A percentile compares a stretch with the other conserved stretches of the same genome.
These are phyloP conservation scores for Cyberlindnera veronae DNA, from an alignment of 805 yeast genomes.

Conservation along the genomic window DNA sequence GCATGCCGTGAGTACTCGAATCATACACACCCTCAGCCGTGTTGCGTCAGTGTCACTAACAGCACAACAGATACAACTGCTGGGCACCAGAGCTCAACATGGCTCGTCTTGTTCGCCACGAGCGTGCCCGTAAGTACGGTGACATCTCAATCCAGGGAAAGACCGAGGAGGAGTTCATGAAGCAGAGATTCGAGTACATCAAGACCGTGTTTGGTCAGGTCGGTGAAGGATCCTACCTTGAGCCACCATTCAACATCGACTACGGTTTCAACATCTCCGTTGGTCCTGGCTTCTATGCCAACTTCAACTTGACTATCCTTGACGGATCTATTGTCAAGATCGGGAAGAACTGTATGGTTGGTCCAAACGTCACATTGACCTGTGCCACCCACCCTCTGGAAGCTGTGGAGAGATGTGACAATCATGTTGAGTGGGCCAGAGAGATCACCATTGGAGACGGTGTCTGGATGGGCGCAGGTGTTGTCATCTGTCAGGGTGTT, in stretches of 20 bases:
- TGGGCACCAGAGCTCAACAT: constrained; percentile 26
- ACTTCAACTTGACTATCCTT: constrained; percentile 50
- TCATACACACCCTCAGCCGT: background rate
- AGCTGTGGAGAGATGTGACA: constrained; percentile 37
- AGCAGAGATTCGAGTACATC: constrained; percentile 37
- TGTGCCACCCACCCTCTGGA: constrained; percentile 67
- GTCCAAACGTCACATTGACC: constrained; percentile 57
- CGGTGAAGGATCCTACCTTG: constrained; percentile 36
- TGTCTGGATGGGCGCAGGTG: constrained; percentile 66
- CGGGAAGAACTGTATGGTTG: constrained; percentile 58
- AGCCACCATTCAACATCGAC: constrained; percentile 61
- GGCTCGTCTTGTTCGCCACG: constrained; percentile 27
- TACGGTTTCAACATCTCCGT: constrained; percentile 59
- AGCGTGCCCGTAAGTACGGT: constrained; percentile 27
- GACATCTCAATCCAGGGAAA: constrained; percentile 27
- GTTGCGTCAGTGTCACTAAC: background rate
- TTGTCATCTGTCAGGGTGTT: constrained; percentile 59
- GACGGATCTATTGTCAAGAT: constrained; percentile 59
- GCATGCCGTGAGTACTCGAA: constrained; percentile 38
- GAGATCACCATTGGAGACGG: constrained; percentile 60
- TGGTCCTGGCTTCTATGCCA: constrained; percentile 58
- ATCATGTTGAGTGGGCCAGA: constrained; percentile 44
- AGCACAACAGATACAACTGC: constrained; percentile 39
- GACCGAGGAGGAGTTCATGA: constrained; percentile 26
- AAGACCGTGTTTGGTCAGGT: constrained; percentile 45